These are phyloP conservation scores for Psilocybe cyanescens DNA, from an alignment of 768 basidiomycete species.

Conservation along the genomic window DNA sequence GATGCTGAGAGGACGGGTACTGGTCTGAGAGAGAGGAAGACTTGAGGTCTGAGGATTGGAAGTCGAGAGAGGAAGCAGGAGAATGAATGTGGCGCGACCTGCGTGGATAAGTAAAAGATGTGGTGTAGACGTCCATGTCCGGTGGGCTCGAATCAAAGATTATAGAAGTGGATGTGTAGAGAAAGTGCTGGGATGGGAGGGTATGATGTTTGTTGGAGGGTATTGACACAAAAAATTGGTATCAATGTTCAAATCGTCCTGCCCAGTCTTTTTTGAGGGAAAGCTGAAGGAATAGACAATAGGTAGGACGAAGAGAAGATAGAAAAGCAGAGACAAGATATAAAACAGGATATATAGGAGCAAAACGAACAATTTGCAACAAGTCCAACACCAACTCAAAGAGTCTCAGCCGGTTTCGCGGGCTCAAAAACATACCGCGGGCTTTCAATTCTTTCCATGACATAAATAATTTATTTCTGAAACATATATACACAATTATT, in stretches of 20 bases:
- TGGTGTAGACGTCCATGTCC: constrained; percentile 92
- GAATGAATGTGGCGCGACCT: constrained; percentile 73
- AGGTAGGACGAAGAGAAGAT: constrained; percentile 28
- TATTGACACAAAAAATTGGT: constrained; percentile 57
- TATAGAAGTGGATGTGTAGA: constrained; percentile 19
- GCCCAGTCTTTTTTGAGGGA: constrained; percentile 29
- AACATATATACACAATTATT: constrained; percentile 18
- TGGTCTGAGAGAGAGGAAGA: constrained; percentile 44
- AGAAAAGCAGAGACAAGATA: constrained; percentile 33
- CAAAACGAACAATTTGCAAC: constrained; percentile 27
- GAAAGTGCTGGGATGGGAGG: constrained; percentile 26
- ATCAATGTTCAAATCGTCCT: constrained; percentile 45
- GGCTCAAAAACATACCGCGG: constrained; percentile 42
- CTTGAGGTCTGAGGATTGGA: constrained; percentile 51
- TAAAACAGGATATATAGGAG: constrained; percentile 35
- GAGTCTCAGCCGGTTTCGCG: constrained; percentile 34
- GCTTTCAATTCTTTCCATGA: constrained; percentile 39
- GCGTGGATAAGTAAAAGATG: constrained; percentile 91
- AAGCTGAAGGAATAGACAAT: constrained; percentile 34
- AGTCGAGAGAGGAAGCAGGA: constrained; percentile 66
- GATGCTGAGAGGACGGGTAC: constrained; percentile 41
- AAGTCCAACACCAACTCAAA: constrained; percentile 27
- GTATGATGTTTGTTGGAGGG: constrained; percentile 48
- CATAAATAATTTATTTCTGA: constrained; percentile 24
- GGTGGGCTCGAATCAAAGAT: constrained; percentile 23